These are phyloP conservation scores for Suillus spraguei DNA, from an alignment of 768 basidiomycete species.

Conservation along the genomic window DNA sequence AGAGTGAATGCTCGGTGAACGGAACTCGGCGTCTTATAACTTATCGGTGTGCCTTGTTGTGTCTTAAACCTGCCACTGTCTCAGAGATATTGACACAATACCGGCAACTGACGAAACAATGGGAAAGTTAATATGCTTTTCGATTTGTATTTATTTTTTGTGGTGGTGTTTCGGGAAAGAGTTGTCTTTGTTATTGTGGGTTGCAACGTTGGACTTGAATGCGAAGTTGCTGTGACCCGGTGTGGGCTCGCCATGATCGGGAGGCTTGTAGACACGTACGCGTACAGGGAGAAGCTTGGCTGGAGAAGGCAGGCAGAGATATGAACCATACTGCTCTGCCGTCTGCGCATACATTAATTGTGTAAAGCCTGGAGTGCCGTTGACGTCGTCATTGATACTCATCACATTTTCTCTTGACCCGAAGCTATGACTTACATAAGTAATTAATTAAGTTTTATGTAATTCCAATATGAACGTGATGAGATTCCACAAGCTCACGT, in stretches of 20 bases:
- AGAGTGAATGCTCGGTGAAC: neutral
- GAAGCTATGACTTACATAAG: too few species aligned
- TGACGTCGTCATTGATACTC: too few species aligned
- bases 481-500: neutral
- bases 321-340: neutral
- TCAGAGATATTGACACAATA: neutral
- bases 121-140: neutral
- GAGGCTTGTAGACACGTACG: neutral
- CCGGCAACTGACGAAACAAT: slow-evolving; percentile 2
- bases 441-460: too few species aligned
- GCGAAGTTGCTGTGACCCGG: neutral
- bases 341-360: neutral
- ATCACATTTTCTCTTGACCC: too few species aligned
- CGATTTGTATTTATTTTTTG: neutral
- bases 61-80: slow-evolving; percentile 3
- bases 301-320: neutral
- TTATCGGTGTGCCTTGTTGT: neutral
- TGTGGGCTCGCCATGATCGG: neutral
- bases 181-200: neutral
- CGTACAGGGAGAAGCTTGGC: neutral
- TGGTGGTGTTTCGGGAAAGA: neutral
- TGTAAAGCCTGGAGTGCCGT: neutral
- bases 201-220: neutral
- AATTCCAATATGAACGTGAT: too few species aligned
- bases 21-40: slow-evolving; percentile 1